Conservation (phyloP, 805 yeast species). For the Isabelozyma gotoi region DNA sequence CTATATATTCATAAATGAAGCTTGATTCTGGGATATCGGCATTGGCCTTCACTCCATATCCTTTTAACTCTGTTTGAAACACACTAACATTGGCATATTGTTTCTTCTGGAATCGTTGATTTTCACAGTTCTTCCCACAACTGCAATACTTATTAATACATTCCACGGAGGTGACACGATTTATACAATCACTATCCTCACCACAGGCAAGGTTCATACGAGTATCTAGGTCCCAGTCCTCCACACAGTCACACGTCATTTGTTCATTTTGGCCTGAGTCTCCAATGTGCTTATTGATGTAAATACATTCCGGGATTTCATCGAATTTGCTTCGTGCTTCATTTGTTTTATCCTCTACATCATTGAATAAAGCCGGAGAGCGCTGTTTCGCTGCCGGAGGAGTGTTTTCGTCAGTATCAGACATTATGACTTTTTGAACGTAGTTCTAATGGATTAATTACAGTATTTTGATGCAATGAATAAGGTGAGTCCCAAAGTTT, state of each 20-base stretch:
- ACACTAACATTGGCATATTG: conserved; percentile 78
- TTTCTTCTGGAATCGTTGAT: conserved; percentile 81
- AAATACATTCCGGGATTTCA: conserved; percentile 58
- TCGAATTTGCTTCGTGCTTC: conserved; percentile 67
- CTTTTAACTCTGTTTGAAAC: conserved; percentile 80
- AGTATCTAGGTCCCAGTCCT: conserved; percentile 39
- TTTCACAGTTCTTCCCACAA: conserved; percentile 80
- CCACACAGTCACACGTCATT: conserved; percentile 89
- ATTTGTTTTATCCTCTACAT: conserved; percentile 56
- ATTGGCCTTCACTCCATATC: conserved; percentile 84
- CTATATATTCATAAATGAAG: conserved; percentile 90
- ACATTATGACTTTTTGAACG: neutral
- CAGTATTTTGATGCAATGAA: neutral
- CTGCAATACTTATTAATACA: conserved; percentile 67
- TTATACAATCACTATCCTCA: conserved; percentile 85
- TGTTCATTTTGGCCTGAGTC: conserved; percentile 72
- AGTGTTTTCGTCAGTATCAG: neutral
- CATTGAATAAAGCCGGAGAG: conserved; percentile 24
- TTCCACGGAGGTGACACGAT: conserved; percentile 88
- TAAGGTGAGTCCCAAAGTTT: too few species aligned
- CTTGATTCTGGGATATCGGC: conserved; percentile 53
- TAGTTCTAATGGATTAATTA: too few species aligned
- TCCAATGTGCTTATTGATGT: conserved; percentile 63
- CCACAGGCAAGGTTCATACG: conserved; percentile 70
- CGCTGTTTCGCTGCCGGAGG: neutral